Evolutionary conservation across 1,284 basidiomycete genomes (phyloP), one percentile per base, ranked within the genome.

Genomic region (Blastosporella zonata): DNA sequence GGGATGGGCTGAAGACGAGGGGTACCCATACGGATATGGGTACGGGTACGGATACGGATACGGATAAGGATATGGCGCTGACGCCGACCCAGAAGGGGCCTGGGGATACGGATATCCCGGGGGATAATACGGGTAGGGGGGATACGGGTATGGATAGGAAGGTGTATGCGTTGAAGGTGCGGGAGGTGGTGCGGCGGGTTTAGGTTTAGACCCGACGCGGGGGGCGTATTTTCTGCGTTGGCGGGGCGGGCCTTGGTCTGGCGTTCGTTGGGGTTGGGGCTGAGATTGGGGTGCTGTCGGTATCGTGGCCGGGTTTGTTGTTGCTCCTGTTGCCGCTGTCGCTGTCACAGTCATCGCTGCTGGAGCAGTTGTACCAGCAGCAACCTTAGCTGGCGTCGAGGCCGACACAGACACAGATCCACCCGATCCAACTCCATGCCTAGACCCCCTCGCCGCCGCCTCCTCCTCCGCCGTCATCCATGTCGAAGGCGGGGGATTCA

Each of bases 61-160:
- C 9, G 48, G 20, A 39, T 49, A 47, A 35, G 53, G 6, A 17
- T 44, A 39, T 1, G 49, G 6, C 4, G 47, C 40, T 21, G 55
- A 44, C 18, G 52, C 49, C 23, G 47, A 49, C 18, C n/a, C 43
- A 33, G 34, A 44, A 18, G 41, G 28, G 18, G 54, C 45, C 0
- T 47, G 33, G 31, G 59, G 61, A 40, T 62, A 57, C 15, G 18
- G 6, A 20, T 35, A 35, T 6, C 34, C 18, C n/a, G 17, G 34
- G 5, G 18, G 6, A 35, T 38, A 3, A 45, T 22, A 38, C 39
- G 34, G 18, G 34, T 35, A 35, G 34, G n/a, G 12, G n/a, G 17
- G 34, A 13, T 35, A 18, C 6, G 17, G 17, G 17, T 35, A 18
- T 18, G 34, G 43, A 9, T 29, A 12, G 25, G 54, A 46, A 15